phyloP scores from a whole-genome alignment of 805 yeast genomes.

The Yamadazyma laniorum region DNA sequence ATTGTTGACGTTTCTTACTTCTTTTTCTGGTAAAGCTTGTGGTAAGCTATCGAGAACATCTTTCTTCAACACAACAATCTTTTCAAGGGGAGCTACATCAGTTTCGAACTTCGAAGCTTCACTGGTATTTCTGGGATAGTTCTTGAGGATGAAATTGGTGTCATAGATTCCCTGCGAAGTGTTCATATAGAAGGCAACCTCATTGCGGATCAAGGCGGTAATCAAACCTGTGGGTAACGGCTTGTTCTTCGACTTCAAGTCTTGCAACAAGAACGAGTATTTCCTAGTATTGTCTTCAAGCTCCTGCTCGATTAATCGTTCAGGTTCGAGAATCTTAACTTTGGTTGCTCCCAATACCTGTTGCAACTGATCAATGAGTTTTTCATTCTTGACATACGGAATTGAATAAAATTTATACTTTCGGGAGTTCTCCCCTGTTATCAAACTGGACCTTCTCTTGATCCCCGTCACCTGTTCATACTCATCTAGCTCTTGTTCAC shows the following conservation, averaged over 20 bases:
- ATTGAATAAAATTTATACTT: slow-evolving; percentile 43
- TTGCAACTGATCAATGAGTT: slow-evolving; percentile 19
- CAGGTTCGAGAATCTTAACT: slow-evolving; percentile 50
- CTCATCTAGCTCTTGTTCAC: slow-evolving; percentile 49
- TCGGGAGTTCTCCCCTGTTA: slow-evolving; percentile 34
- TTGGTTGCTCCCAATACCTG: slow-evolving; percentile 18
- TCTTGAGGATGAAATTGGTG: slow-evolving; percentile 49
- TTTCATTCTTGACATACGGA: slow-evolving; percentile 28
- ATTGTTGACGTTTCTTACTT: slow-evolving; percentile 36
- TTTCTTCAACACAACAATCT: slow-evolving; percentile 34
- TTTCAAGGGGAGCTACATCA: slow-evolving; percentile 52
- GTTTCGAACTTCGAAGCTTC: slow-evolving; percentile 75
- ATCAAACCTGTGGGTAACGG: slow-evolving; percentile 45
- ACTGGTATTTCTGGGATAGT: slow-evolving; percentile 60
- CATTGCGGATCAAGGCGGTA: slow-evolving; percentile 48
- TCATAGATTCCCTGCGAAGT: slow-evolving; percentile 38
- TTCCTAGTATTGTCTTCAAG: slow-evolving; percentile 41
- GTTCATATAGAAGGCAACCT: slow-evolving; percentile 32
- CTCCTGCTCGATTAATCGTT: slow-evolving; percentile 46
- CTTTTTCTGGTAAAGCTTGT: slow-evolving; percentile 16
- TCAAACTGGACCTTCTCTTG: slow-evolving; percentile 47
- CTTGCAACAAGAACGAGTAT: slow-evolving; percentile 54
- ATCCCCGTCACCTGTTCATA: slow-evolving; percentile 51
- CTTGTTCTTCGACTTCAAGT: slow-evolving; percentile 27
- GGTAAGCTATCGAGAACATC: slow-evolving; percentile 16